Evolutionary conservation across 169 alveolate genomes (phyloP).

Genomic region (Plasmodium cynomolgi): DNA sequence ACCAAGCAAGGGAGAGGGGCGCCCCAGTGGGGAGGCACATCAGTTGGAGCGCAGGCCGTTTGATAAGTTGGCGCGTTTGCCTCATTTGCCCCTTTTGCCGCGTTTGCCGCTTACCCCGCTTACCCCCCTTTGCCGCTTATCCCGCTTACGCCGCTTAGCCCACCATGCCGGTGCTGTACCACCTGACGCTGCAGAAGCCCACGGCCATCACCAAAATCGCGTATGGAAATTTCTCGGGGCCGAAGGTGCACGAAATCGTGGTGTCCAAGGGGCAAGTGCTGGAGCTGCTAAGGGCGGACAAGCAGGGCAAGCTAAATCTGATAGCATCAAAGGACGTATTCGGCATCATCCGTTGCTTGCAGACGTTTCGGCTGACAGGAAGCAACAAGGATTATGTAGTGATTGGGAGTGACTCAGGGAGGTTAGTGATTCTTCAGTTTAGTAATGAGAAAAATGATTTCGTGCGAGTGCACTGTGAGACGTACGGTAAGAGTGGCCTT

Average conservation of each 20-base stretch:
- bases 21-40: not conserved
- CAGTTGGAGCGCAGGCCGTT: not conserved
- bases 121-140: not conserved
- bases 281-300: slow-evolving; percentile 95
- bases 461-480: slow-evolving; percentile 96
- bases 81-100: not conserved
- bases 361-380: slow-evolving; percentile 95
- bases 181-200: slow-evolving; percentile 96
- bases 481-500: slow-evolving; percentile 98
- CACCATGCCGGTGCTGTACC: slow-evolving; percentile 95
- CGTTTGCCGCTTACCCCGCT: not conserved
- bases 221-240: slow-evolving; percentile 98
- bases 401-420: slow-evolving; percentile 97
- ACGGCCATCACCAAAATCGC: slow-evolving; percentile 97
- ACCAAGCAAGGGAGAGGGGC: not conserved
- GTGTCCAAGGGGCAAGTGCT: slow-evolving; percentile 95
- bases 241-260: slow-evolving; percentile 97
- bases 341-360: slow-evolving; percentile 94
- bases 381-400: slow-evolving; percentile 94
- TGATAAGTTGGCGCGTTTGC: not conserved
- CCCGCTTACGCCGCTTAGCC: not conserved
- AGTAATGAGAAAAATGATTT: slow-evolving; percentile 89
- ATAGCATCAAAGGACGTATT: slow-evolving; percentile 93
- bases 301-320: slow-evolving; percentile 92
- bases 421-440: slow-evolving; percentile 94